Conservation (phyloP, 768 basidiomycete species). For the Gymnopilus dilepis region DNA sequence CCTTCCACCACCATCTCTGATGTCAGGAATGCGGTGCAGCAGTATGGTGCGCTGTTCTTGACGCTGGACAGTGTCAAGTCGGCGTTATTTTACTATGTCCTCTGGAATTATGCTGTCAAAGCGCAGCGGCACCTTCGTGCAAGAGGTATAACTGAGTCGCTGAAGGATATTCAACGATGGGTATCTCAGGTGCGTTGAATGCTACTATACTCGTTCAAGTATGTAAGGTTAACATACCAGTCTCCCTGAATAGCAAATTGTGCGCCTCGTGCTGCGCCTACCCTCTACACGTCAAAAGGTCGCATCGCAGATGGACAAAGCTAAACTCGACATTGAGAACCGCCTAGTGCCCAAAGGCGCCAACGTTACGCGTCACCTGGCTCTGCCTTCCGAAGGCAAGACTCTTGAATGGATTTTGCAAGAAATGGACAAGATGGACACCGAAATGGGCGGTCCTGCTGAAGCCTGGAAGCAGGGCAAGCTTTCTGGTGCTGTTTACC, state of each 20-base stretch:
- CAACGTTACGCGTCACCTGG: constrained; percentile 66
- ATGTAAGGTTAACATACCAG: background rate
- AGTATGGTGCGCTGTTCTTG: constrained; percentile 20
- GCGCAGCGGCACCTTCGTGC: constrained; percentile 67
- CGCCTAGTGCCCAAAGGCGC: constrained; percentile 70
- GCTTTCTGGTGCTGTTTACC: constrained; percentile 86
- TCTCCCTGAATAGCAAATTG: constrained; percentile 45
- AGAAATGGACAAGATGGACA: constrained; percentile 85
- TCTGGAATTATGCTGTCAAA: constrained; percentile 56
- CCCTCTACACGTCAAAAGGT: constrained; percentile 68
- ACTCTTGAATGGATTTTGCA: constrained; percentile 73
- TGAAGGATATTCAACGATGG: constrained; percentile 58
- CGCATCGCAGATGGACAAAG: constrained; percentile 64
- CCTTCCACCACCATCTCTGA: constrained; percentile 22
- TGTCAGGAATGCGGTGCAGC: constrained; percentile 21
- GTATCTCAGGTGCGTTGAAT: constrained; percentile 49
- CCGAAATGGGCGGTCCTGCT: constrained; percentile 45
- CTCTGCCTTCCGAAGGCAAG: constrained; percentile 68
- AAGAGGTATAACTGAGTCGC: constrained; percentile 55
- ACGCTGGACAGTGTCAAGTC: constrained; percentile 59
- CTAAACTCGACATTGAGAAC: constrained; percentile 66
- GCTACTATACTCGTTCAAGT: background rate
- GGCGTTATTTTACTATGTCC: constrained; percentile 61
- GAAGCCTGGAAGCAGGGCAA: constrained; percentile 73
- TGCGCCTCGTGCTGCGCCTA: constrained; percentile 63